These are phyloP conservation scores for Aspergillus affinis DNA, from an alignment of 495 filamentous ascomycete genomes.

Conservation along the genomic window DNA sequence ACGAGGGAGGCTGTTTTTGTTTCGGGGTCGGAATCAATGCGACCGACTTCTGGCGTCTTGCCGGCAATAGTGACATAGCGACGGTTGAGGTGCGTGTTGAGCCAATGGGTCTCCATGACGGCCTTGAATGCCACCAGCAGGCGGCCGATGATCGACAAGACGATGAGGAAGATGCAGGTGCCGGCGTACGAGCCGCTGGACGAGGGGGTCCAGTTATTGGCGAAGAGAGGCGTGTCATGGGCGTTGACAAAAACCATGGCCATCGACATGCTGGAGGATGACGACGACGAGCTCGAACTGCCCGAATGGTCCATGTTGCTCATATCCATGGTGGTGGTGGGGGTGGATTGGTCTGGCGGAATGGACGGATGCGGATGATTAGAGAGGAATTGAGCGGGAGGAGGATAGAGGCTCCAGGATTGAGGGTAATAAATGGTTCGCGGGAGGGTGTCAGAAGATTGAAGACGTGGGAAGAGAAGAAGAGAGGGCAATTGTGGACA, in stretches of 20 bases:
- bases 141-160: slow-evolving; percentile 67
- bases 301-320: slow-evolving; percentile 15
- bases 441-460: slow-evolving; percentile 1
- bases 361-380: background rate
- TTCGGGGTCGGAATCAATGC: slow-evolving; percentile 54
- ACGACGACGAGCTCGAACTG: slow-evolving; percentile 19
- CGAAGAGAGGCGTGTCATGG: slow-evolving; percentile 71
- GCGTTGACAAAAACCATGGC: slow-evolving; percentile 59
- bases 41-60: slow-evolving; percentile 54
- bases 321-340: slow-evolving; percentile 14
- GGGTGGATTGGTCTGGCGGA: background rate
- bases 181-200: slow-evolving; percentile 70
- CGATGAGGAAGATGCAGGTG: slow-evolving; percentile 83
- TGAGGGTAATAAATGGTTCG: background rate
- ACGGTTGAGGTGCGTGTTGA: slow-evolving; percentile 64
- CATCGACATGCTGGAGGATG: slow-evolving; percentile 34
- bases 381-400: background rate
- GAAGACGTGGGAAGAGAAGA: slow-evolving; percentile 5
- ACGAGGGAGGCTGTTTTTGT: slow-evolving; percentile 57
- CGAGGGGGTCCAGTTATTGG: slow-evolving; percentile 67
- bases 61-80: slow-evolving; percentile 75
- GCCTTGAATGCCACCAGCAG: slow-evolving; percentile 65
- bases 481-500: background rate
- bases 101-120: slow-evolving; percentile 55
- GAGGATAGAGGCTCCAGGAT: background rate